Conservation (phyloP, 106 monocot genomes). For the Posidonia australis region DNA sequence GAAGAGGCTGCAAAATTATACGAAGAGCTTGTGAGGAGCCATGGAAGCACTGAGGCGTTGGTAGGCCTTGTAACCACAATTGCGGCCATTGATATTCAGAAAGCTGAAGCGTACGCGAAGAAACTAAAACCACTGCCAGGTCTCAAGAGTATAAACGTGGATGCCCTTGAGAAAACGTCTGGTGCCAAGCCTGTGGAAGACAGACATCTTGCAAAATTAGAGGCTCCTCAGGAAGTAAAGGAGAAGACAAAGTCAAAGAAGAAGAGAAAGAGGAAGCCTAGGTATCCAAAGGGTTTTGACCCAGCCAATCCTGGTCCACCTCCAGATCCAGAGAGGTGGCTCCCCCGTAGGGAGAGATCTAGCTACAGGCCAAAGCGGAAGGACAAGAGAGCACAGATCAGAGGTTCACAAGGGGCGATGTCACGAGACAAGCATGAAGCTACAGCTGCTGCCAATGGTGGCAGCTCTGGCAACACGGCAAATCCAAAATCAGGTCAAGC, state of each 20-base stretch:
- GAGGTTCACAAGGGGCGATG: slow-evolving; percentile 92
- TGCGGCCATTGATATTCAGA: slow-evolving; percentile 48
- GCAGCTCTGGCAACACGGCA: not conserved
- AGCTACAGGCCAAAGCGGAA: slow-evolving; percentile 86
- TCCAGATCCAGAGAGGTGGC: slow-evolving; percentile 95
- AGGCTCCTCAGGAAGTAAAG: slow-evolving; percentile 47
- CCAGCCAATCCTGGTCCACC: slow-evolving; percentile 87
- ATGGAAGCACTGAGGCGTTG: slow-evolving; percentile 32
- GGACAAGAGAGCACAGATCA: slow-evolving; percentile 80
- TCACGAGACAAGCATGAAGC: slow-evolving; percentile 65
- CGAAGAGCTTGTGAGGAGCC: slow-evolving; percentile 37
- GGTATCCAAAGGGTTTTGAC: slow-evolving; percentile 91
- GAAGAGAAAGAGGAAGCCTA: slow-evolving; percentile 87
- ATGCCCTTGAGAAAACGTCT: slow-evolving; percentile 65
- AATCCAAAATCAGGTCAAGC: slow-evolving; percentile 23
- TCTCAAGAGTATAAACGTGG: slow-evolving; percentile 56
- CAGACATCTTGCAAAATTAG: slow-evolving; percentile 24
- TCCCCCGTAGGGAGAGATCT: slow-evolving; percentile 86
- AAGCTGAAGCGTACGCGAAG: slow-evolving; percentile 84
- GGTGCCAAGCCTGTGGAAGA: slow-evolving; percentile 65
- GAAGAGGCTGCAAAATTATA: slow-evolving; percentile 42
- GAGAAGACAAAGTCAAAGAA: slow-evolving; percentile 53
- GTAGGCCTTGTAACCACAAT: slow-evolving; percentile 44
- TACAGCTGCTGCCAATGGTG: slow-evolving; percentile 9
- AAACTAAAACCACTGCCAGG: slow-evolving; percentile 49